Base-by-base conservation (phyloP, 2,329 filamentous ascomycete genomes). In the Zasmidium cellare region DNA sequence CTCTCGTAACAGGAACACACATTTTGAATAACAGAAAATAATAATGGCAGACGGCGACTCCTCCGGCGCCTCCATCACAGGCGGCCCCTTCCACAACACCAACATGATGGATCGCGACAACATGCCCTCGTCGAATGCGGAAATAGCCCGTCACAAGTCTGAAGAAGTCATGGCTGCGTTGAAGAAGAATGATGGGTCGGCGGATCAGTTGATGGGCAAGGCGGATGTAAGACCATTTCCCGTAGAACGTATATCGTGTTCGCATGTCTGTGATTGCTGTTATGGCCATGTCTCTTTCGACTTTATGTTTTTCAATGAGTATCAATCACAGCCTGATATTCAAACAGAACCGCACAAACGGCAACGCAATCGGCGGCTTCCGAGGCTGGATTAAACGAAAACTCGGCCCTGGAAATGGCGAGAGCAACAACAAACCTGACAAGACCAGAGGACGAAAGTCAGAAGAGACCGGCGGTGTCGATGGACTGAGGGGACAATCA, bases 161-260 rank as follows among this genome's bases (percentile, higher is more conserved):
- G 61, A 59, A 3, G 62, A 65, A 48, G 56, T 69, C 57, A 70
- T 69, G 63, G 65, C 59, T 16, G 65, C 66, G 14, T 44, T 69
- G 49, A 66, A 59, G 51, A 63, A 58, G n/a, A 65, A 65, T 41
- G 63, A 68, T 25, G 58, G 58, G 9, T 24, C 31, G 14, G 68
- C 68, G 20, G 64, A 67, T 48, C 55, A 52, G n/a, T 9, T 63
- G 16, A 66, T 69, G 65, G 58, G 61, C 16, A 22, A 44, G 9
- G 51, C 35, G 35, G 35, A 41, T 41, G 35, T 41, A 41, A 18
- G 35, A 11, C 5, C 25, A 6, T 28, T 28, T 11, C 25, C 11
- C 6, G 5, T 28, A 11, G 6, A 11, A 28, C 25, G 25, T 11
- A 28, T n/a, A 41, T 41, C 7, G 7, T 41, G 16, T 41, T 9